These are phyloP conservation scores for Paxillus rubicundulus DNA, from an alignment of 768 basidiomycete genomes.

Conservation along the genomic window DNA sequence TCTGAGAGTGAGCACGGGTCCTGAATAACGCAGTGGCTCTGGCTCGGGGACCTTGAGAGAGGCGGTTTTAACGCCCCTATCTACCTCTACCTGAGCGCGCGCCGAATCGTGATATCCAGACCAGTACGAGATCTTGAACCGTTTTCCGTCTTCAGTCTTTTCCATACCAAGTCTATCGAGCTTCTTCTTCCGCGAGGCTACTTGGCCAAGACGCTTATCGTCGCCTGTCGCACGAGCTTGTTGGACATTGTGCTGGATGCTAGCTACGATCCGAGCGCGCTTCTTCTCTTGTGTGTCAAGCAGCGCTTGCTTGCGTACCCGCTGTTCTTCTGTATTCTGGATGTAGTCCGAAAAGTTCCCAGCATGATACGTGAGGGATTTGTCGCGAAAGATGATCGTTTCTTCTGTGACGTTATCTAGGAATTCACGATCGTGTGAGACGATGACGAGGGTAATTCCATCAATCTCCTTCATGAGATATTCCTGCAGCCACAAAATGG, in stretches of 20 bases:
- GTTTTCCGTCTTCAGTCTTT: constrained; percentile 34
- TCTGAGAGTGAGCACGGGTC: constrained; percentile 32
- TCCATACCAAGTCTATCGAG: constrained; percentile 29
- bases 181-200: constrained; percentile 60
- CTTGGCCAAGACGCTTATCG: constrained; percentile 53
- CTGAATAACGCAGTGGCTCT: constrained; percentile 29
- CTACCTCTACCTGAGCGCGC: constrained; percentile 37
- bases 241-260: constrained; percentile 50
- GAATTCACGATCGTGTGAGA: constrained; percentile 67
- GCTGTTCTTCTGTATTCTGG: constrained; percentile 42
- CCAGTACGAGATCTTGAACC: constrained; percentile 58
- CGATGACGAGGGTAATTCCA: constrained; percentile 50
- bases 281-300: constrained; percentile 46
- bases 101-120: constrained; percentile 37
- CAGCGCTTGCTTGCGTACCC: constrained; percentile 43
- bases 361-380: constrained; percentile 51
- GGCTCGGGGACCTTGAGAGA: constrained; percentile 30
- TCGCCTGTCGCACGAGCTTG: constrained; percentile 58
- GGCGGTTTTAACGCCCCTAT: constrained; percentile 32
- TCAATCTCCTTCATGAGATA: constrained; percentile 43
- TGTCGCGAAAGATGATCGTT: constrained; percentile 56
- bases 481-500: constrained; percentile 52
- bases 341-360: constrained; percentile 56
- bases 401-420: constrained; percentile 58
- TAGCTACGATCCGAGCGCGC: constrained; percentile 48